phyloP scores from a whole-genome alignment of 2,329 filamentous ascomycete genomes.

The Aspergillus quadrilineatus region DNA sequence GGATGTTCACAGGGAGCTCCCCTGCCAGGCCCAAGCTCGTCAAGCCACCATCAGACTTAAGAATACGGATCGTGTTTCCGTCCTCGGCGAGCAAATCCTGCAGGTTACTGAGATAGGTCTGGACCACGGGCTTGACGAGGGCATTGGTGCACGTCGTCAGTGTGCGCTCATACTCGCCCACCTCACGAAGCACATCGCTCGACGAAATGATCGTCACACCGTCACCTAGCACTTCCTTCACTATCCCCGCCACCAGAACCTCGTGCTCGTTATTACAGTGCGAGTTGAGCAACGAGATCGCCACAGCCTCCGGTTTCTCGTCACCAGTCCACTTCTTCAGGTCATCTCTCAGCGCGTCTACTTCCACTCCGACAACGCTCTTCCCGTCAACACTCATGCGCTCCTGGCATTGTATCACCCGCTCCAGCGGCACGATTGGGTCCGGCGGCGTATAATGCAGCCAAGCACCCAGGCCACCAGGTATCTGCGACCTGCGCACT shows the following conservation, averaged over 20 bases:
- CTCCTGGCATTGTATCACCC: slow-evolving; percentile 48
- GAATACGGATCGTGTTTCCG: slow-evolving; percentile 48
- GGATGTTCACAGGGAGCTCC: slow-evolving; percentile 49
- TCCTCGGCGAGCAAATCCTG: slow-evolving; percentile 41
- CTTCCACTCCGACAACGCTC: slow-evolving; percentile 42
- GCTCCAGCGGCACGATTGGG: slow-evolving; percentile 50
- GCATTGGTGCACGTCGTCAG: slow-evolving; percentile 51
- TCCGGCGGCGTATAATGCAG: slow-evolving; percentile 50
- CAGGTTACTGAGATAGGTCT: slow-evolving; percentile 46
- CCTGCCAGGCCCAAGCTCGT: slow-evolving; percentile 48
- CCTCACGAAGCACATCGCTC: slow-evolving; percentile 48
- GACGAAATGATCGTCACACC: slow-evolving; percentile 48
- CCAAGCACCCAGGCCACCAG: slow-evolving; percentile 52
- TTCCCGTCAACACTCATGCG: slow-evolving; percentile 47
- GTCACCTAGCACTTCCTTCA: slow-evolving; percentile 46
- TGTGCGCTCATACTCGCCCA: slow-evolving; percentile 52
- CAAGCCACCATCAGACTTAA: slow-evolving; percentile 52
- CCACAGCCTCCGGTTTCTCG: slow-evolving; percentile 47
- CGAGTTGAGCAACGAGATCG: slow-evolving; percentile 50
- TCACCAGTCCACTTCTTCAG: slow-evolving; percentile 31
- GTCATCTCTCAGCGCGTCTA: slow-evolving; percentile 37
- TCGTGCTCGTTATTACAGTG: slow-evolving; percentile 49
- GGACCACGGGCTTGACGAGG: slow-evolving; percentile 50
- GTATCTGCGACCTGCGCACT: slow-evolving; percentile 51
- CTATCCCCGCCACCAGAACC: slow-evolving; percentile 36